Evolutionary conservation across 1,139 yeast genomes (phyloP).

Genomic region (Suhomyces maxii): DNA sequence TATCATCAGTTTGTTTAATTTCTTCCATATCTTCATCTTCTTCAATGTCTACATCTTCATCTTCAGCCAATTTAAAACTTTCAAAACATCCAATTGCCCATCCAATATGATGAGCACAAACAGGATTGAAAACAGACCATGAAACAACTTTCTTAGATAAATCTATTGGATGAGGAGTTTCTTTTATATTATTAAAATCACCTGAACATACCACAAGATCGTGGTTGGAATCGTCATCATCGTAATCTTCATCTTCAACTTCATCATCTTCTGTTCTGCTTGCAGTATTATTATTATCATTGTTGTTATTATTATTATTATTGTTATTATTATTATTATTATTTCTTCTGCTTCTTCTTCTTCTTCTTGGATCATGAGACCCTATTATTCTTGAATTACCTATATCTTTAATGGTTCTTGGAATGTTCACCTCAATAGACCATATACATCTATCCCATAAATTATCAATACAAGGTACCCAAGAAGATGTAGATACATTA

Average conservation of each 20-base stretch:
- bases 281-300: too few relatives aligned
- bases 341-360: constrained; percentile 7
- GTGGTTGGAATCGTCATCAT: constrained; percentile 48
- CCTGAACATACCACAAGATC: constrained; percentile 77
- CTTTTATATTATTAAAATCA: constrained; percentile 56
- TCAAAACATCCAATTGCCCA: constrained; percentile 93
- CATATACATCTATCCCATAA: constrained; percentile 89
- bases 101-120: constrained; percentile 94
- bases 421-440: constrained; percentile 83
- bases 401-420: constrained; percentile 75
- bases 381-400: constrained; percentile 52
- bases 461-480: constrained; percentile 96
- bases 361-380: constrained; percentile 21
- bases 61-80: constrained; percentile 48
- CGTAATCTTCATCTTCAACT: constrained; percentile 34
- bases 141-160: constrained; percentile 71
- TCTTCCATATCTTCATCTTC: constrained; percentile 42
- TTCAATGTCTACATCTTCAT: constrained; percentile 40
- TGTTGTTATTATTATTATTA: too few relatives aligned
- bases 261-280: constrained; percentile 13
- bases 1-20: constrained; percentile 34
- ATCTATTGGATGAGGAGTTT: constrained; percentile 55
- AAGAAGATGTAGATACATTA: constrained; percentile 82
- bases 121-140: constrained; percentile 82
- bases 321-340: too few relatives aligned